Base-by-base conservation (phyloP, 148 eudicot species). In the Simmondsia chinensis region DNA sequence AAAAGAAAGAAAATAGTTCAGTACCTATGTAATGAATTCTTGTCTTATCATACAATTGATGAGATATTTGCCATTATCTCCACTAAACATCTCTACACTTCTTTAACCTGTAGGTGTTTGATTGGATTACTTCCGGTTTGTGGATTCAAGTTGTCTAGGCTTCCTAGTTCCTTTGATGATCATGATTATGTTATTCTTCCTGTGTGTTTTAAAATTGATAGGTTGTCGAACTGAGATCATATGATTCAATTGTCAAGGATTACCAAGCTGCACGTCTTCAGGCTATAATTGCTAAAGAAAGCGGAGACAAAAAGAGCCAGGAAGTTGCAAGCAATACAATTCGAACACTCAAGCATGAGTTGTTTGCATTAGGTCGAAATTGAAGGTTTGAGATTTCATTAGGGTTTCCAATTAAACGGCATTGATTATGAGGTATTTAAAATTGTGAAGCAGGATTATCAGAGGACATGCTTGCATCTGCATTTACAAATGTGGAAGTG, bases 321-420 rank as follows among this genome's bases (percentile, higher is more conserved):
- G 76, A 85, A 64, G 64, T 68, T 50, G 95, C 95, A 35, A 79
- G 97, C 63, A 59, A 56, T 54, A 56, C 39, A 45, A 91, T 91
- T 56, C 79, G 85, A 54, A 70, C 64, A 49, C 85, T 91, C 63
- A 91, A 81, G 70, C 82, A 85, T 64, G 94, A 91, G 66, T 71
- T 91, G 66, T 65, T 83, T 54, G 64, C 70, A 40, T 56, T 74
- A 82, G 97, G 97, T 91, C 28, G 31, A 37, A 17, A 11, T 39
- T 46, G 24, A 34, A 7, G 29, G 15, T 41, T 13, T 32, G 27
- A 34, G 13, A 48, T 50, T 43, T 0, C 45, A 17, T 28, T 28
- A 11, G 11, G 13, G 6, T 26, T 49, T 47, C 20, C 25, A 34
- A 34, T 30, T 22, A 13, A 15, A 41, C 21, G 19, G 4, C 43